Evolutionary conservation across 225 moss, liverwort and hornwort species (phyloP), one percentile per base, ranked within the genome.

Genomic region (Physcomitrium patens): DNA sequence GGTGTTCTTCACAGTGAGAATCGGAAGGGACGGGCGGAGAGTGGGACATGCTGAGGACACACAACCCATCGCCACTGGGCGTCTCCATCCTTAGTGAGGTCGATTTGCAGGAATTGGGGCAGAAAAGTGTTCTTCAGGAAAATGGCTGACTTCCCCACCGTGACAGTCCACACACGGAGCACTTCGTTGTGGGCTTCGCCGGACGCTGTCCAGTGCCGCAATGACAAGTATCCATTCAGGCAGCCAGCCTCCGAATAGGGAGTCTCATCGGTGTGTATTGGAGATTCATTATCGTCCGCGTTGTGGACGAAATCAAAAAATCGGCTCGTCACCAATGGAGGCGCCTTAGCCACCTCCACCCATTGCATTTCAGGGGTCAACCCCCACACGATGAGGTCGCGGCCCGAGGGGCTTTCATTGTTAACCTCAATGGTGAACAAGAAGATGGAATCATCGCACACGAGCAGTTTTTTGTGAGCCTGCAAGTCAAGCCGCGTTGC

Each of bases 191-290:
- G 86, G 2, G 62, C 18, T 37, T 78, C 77, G 8, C 86, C 77
- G 9, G 83, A 86, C 17, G 77, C 86, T 8, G 75, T 83, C 86
- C 86, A 86, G 3, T 70, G 80, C 17, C 72, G 77, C 52, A 70
- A 14, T 0, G 83, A 83, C 6, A 82, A 82, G 76, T 82, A 85
- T 2, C 84, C 84, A 11, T 68, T 74, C 14, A 48, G 76, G 1
- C 55, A 27, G 1, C 20, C 18, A 13, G 9, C 44, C 47, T 44
- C 67, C 18, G 58, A 48, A 31, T 31, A 12, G 27, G 22, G 26
- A 14, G 16, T 10, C 47, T 62, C 62, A 7, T 23, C 74, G 16
- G 4, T 37, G 53, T 17, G 19, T 7, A n/a, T 7, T 71, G 20
- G 9, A 22, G 3, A 46, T 1, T 23, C 57, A 0, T 67, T 71